These are phyloP conservation scores for Macrolepiota fuliginosa DNA, from an alignment of 768 basidiomycete genomes.

Conservation along the genomic window DNA sequence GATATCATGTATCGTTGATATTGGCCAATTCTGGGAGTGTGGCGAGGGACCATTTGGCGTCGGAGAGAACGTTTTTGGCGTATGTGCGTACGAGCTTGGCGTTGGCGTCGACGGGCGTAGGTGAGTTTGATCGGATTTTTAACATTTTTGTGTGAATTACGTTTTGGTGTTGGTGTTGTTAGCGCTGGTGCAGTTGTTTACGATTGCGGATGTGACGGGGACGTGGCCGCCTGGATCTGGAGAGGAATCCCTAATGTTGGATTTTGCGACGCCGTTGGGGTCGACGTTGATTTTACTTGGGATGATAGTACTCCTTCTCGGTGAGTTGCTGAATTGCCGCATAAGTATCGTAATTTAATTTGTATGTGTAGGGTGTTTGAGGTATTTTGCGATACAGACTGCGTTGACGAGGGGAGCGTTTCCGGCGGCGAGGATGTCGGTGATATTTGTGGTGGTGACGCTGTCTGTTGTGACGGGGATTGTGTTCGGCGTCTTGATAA, in stretches of 20 bases:
- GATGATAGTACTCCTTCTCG: constrained; percentile 9
- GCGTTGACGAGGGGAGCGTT: constrained; percentile 9
- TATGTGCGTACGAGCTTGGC: constrained; percentile 56
- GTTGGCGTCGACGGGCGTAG: constrained; percentile 49
- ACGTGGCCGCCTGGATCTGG: not conserved
- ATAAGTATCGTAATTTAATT: too few species aligned
- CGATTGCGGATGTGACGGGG: constrained; percentile 13
- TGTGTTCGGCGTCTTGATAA: not conserved
- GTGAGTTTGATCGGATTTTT: constrained; percentile 27
- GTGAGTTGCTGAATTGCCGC: not conserved
- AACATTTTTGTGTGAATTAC: not conserved
- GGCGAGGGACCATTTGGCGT: constrained; percentile 54
- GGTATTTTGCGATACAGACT: constrained; percentile 17
- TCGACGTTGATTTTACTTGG: constrained; percentile 10
- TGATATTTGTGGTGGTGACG: not conserved
- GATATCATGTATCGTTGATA: constrained; percentile 13
- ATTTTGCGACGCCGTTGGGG: constrained; percentile 16
- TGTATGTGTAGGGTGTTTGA: constrained; percentile 13
- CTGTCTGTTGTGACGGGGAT: not conserved
- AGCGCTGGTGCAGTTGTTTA: constrained; percentile 18
- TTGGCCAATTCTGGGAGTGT: constrained; percentile 52
- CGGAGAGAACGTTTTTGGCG: constrained; percentile 53
- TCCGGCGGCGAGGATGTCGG: constrained; percentile 11
- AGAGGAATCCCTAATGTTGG: not conserved
- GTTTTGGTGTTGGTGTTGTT: too few species aligned